phyloP scores from a whole-genome alignment of 1,139 yeast genomes.

The Yamadazyma mexicana region DNA sequence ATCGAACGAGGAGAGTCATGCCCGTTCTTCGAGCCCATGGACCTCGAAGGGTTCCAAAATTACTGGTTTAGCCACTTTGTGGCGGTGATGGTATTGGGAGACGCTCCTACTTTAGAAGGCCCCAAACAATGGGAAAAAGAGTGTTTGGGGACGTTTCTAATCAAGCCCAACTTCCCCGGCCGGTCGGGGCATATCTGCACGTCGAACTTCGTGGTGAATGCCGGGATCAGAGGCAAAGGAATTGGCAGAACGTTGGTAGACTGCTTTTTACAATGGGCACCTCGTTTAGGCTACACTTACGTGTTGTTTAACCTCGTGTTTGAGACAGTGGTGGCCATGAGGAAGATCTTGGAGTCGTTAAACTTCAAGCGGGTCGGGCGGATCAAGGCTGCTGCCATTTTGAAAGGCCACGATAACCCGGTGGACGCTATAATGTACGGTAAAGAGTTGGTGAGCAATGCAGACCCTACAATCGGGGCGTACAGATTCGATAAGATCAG shows the following conservation, averaged over 20 bases:
- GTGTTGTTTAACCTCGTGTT: constrained; percentile 83
- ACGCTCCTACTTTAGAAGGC: constrained; percentile 57
- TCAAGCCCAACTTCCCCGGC: constrained; percentile 91
- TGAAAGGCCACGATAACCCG: constrained; percentile 79
- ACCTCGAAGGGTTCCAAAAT: constrained; percentile 68
- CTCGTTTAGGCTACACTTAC: constrained; percentile 80
- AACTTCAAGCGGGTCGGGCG: constrained; percentile 79
- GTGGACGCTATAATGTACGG: constrained; percentile 81
- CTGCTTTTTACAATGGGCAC: constrained; percentile 89
- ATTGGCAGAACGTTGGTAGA: constrained; percentile 84
- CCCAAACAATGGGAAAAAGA: constrained; percentile 83
- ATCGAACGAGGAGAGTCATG: constrained; percentile 85
- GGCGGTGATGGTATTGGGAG: constrained; percentile 85
- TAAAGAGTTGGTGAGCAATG: constrained; percentile 49
- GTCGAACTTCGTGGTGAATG: constrained; percentile 84
- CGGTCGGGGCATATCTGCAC: constrained; percentile 92
- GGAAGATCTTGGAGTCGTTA: constrained; percentile 75
- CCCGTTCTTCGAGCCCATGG: constrained; percentile 78
- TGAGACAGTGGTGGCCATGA: constrained; percentile 82
- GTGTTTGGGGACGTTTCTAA: constrained; percentile 80
- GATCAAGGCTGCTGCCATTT: constrained; percentile 79
- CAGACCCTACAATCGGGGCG: constrained; percentile 55
- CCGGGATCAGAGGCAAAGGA: constrained; percentile 91
- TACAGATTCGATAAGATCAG: constrained; percentile 75
- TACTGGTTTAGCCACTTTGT: constrained; percentile 89